Conservation (phyloP, 108 stramenopile genomes). For the Fistulifera pelliculosa region DNA sequence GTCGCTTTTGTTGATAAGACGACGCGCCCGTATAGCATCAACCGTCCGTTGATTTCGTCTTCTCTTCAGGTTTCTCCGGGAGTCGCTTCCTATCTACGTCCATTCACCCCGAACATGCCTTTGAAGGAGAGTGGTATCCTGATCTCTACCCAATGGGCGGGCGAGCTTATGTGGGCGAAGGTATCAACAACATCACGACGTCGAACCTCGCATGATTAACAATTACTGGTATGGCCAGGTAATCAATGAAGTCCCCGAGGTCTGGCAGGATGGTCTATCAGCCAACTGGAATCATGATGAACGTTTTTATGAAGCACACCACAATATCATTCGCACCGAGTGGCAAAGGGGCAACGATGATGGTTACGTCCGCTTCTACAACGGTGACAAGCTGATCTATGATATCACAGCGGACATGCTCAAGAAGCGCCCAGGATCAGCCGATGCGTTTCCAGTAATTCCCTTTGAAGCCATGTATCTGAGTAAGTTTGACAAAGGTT, state of each 20-base stretch:
- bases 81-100: not conserved
- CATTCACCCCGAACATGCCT: not conserved
- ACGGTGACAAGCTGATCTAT: conserved; percentile 9
- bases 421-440: conserved; percentile 1
- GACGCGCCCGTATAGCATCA: not conserved
- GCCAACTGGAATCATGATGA: conserved; percentile 5
- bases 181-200: not conserved
- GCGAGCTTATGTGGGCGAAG: conserved; percentile 2
- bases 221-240: conserved; percentile 11
- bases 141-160: conserved; percentile 8
- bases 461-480: conserved; percentile 17
- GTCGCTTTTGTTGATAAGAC: not conserved
- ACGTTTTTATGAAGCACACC: conserved; percentile 1
- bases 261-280: conserved; percentile 7
- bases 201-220: conserved; percentile 4
- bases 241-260: not conserved
- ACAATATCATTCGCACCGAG: conserved; percentile 2
- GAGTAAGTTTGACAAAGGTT: not conserved
- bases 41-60: conserved; percentile 5
- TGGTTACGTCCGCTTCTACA: conserved; percentile 12
- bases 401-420: conserved; percentile 9
- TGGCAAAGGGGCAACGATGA: conserved; percentile 10
- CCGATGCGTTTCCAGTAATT: conserved; percentile 5
- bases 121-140: conserved; percentile 4
- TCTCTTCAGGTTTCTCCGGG: conserved; percentile 11